Percentiles rank a stretch among this genome's conserved stretches.
Conservation (phyloP, 345 rosid species). For the Linum lewisii region DNA sequence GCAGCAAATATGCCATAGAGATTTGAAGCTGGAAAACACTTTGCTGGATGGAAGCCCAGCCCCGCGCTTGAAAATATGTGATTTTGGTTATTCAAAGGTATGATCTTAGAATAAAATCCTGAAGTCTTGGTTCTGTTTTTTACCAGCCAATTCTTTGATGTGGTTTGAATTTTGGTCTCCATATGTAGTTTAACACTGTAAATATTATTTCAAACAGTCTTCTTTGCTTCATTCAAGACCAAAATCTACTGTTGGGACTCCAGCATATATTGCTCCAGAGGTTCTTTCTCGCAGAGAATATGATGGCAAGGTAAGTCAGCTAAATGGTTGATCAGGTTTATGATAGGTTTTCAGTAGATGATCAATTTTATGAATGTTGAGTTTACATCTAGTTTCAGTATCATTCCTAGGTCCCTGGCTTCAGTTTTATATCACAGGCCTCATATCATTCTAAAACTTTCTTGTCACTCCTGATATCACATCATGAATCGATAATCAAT, state of each 20-base stretch:
- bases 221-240: constrained; percentile 5
- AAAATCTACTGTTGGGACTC: constrained; percentile 5
- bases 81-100: constrained; percentile 5
- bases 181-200: background rate
- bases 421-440: too few species aligned
- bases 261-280: constrained; percentile 4
- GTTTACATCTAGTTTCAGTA: background rate
- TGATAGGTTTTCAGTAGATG: too few species aligned
- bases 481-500: background rate
- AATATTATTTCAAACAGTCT: background rate
- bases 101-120: background rate
- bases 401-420: too few species aligned
- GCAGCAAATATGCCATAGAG: constrained; percentile 7
- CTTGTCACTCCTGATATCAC: background rate
- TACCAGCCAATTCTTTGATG: background rate
- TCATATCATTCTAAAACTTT: too few species aligned
- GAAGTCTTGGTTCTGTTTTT: background rate
- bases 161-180: background rate
- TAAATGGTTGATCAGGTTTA: background rate
- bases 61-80: constrained; percentile 2
- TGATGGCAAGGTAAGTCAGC: constrained; percentile 6
- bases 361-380: background rate
- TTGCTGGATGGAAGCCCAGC: constrained; percentile 6
- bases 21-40: constrained; percentile 5
- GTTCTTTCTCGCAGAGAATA: constrained; percentile 8